These are phyloP conservation scores for Colletotrichum sp. DNA, from an alignment of 2,329 filamentous ascomycete genomes.

Conservation along the genomic window DNA sequence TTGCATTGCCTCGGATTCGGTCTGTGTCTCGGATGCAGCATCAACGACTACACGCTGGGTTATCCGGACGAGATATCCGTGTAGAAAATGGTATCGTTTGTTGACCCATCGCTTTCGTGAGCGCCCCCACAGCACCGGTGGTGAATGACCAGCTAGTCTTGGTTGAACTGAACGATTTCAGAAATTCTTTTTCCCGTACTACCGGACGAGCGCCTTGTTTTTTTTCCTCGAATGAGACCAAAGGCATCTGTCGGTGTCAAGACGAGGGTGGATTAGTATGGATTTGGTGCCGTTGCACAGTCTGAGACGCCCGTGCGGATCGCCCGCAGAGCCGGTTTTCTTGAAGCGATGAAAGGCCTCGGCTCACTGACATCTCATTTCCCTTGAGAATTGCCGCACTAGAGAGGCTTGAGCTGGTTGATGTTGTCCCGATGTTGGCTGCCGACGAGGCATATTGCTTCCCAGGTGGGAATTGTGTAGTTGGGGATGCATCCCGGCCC, in stretches of 20 bases:
- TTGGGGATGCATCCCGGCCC: neutral
- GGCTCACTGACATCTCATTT: neutral
- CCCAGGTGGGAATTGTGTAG: neutral
- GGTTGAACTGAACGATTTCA: neutral
- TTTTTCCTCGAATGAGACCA: neutral
- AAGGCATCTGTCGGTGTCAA: neutral
- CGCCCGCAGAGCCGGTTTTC: neutral
- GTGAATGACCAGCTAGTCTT: neutral
- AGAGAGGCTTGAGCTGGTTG: neutral
- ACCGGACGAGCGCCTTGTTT: neutral
- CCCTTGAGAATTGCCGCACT: neutral
- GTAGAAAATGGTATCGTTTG: neutral
- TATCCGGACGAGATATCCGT: neutral
- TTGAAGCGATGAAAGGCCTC: neutral
- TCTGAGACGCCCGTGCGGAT: neutral
- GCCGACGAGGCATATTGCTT: neutral
- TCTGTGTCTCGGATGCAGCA: neutral
- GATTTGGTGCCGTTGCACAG: neutral
- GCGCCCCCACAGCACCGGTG: no score
- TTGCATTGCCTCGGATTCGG: neutral
- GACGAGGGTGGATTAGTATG: neutral
- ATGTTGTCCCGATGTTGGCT: neutral
- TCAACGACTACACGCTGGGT: neutral
- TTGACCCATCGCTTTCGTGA: neutral
- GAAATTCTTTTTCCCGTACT: neutral